Evolutionary conservation across 2,329 filamentous ascomycete genomes (phyloP), one percentile per base, ranked within the genome.

Genomic region (Aspergillus vadensis): DNA sequence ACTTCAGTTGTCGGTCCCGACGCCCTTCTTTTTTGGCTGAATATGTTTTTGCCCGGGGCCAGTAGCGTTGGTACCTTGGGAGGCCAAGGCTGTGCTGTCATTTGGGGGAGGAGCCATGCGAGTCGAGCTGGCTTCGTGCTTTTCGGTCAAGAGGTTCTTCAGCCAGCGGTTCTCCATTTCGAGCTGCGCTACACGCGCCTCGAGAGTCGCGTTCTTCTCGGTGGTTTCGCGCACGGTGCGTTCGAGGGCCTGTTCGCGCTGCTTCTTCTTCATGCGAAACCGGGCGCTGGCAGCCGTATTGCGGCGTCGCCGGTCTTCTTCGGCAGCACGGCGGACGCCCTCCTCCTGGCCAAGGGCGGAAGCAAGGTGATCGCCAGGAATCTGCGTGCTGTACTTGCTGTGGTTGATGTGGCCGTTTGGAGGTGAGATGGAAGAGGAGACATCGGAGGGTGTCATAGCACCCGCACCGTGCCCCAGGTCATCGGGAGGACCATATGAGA

Each of bases 201-300:
- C 91, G 6, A 96, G 83, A 17, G 82, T 81, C 17, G 85, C 82
- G 55, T 93, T 90, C 79, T 92, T 92, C 49, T 95, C 90, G 27
- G 86, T 86, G 79, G 94, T 91, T 67, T 96, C 92, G 77, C 92
- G 92, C 69, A 91, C 88, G 3, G 87, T 89, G 71, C 87, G 87
- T 77, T 94, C 91, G 55, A 96, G 86, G 8, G 91, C 89, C 76
- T 93, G 90, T 81, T 96, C 92, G 54, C 92, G 89, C 79, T 95
- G 91, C 86, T 96, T 96, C 88, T 96, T 96, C 87, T 96, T 96
- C 74, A 95, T 87, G 61, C 92, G 89, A 84, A 96, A 96, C 53
- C 92, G 89, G 17, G 92, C 92, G 66, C 89, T 92, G 58, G 92
- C 92, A 32, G 92, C 92, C 2, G 92, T 96, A 79, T 96, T 96